Evolutionary conservation across 1,284 basidiomycete species (phyloP).

Genomic region (Stygiomarasmius scandens): DNA sequence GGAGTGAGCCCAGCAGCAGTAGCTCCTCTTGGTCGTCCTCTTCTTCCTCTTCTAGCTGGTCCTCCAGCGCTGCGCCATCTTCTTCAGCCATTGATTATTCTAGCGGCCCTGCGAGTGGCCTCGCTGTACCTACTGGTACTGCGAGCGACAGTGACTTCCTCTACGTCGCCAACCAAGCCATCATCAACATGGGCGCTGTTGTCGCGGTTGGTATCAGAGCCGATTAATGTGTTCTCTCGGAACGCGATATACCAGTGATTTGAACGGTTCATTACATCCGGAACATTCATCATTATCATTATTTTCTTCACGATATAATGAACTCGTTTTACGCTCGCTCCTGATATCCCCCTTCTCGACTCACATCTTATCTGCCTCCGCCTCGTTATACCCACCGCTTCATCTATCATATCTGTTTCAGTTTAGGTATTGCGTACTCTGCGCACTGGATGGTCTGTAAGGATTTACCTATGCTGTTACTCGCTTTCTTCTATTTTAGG

Average conservation of each 20-base stretch:
- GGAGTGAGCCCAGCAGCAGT: conserved; percentile 15
- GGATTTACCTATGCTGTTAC: background rate
- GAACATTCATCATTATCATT: background rate
- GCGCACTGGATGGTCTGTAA: background rate
- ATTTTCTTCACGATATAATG: background rate
- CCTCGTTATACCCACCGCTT: background rate
- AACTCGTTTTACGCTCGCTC: background rate
- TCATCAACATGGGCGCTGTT: conserved; percentile 39
- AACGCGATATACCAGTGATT: no score
- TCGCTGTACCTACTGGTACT: conserved; percentile 34
- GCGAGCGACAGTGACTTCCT: conserved; percentile 34
- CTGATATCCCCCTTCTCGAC: background rate
- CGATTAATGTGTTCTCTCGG: background rate
- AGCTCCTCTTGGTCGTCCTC: conserved; percentile 20
- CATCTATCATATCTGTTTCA: background rate
- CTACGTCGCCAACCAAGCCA: conserved; percentile 33
- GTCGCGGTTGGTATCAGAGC: background rate
- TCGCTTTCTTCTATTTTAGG: background rate
- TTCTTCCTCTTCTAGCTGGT: conserved; percentile 23
- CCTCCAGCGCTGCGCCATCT: conserved; percentile 15
- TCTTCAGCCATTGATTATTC: conserved; percentile 19
- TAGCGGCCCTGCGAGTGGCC: conserved; percentile 24
- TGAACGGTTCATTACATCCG: background rate
- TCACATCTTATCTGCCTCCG: background rate
- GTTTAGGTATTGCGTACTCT: background rate